Conservation (phyloP, 139 green algal species). For the Chlamydomonas applanata region DNA sequence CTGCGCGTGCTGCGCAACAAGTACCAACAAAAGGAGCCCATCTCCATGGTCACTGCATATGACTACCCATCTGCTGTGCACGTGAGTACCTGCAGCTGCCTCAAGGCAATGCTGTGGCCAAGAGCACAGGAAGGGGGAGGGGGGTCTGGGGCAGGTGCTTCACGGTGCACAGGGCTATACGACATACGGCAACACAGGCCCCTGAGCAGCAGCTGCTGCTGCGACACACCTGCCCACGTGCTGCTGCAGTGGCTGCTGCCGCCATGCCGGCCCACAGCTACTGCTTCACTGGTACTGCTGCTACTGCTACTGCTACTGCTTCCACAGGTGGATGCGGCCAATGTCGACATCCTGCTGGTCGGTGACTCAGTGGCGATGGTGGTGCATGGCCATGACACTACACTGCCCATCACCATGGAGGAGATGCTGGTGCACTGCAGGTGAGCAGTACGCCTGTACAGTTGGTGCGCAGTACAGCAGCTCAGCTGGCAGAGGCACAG, state of each 20-base stretch:
- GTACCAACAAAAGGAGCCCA: conserved; percentile 69
- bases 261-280: too few relatives aligned
- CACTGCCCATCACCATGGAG: conserved; percentile 93
- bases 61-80: conserved; percentile 98
- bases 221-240: too few relatives aligned
- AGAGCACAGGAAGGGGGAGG: too few relatives aligned
- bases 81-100: conserved; percentile 43
- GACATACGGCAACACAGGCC: too few relatives aligned
- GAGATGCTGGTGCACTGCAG: conserved; percentile 96
- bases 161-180: too few relatives aligned
- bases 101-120: too few relatives aligned
- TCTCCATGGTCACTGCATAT: conserved; percentile 97
- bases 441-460: conserved; percentile 43
- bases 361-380: conserved; percentile 97
- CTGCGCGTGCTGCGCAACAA: conserved; percentile 80
- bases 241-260: too few relatives aligned
- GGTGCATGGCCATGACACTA: conserved; percentile 99
- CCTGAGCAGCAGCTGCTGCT: too few relatives aligned
- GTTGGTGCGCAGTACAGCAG: too few relatives aligned
- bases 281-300: too few relatives aligned
- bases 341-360: conserved; percentile 93
- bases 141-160: too few relatives aligned
- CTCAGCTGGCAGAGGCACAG: conserved; percentile 2
- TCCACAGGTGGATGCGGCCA: conserved; percentile 82
- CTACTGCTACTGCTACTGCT: too few relatives aligned